Evolutionary conservation across 331 rosid species (phyloP).

Genomic region (Pyrus hybrid): DNA sequence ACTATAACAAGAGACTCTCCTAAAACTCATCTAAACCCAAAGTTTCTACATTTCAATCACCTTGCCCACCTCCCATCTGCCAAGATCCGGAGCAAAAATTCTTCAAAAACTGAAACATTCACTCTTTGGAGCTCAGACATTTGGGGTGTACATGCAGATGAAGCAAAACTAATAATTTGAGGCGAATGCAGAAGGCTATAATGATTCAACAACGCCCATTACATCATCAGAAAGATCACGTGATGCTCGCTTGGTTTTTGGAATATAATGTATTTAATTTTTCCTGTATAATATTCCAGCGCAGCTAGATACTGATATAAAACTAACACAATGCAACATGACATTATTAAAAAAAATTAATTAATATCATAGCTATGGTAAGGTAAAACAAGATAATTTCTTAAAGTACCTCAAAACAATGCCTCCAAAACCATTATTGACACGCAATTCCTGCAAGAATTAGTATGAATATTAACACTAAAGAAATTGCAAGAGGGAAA

Average conservation of each 20-base stretch:
- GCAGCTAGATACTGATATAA: neutral
- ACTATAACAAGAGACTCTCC: neutral
- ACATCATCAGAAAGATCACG: neutral
- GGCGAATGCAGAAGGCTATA: neutral
- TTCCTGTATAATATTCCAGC: neutral
- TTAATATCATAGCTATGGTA: neutral
- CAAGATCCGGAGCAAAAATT: neutral
- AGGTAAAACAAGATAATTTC: neutral
- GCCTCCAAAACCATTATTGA: slow-evolving; percentile 87
- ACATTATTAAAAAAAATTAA: neutral
- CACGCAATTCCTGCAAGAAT: slow-evolving; percentile 77
- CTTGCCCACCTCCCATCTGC: neutral
- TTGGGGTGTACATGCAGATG: neutral
- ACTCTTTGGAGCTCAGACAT: neutral
- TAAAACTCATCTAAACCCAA: neutral
- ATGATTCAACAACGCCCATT: neutral
- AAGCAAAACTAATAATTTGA: neutral
- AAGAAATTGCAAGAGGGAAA: neutral
- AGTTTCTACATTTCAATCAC: neutral
- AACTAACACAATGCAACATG: neutral
- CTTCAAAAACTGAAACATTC: neutral
- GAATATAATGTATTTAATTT: neutral
- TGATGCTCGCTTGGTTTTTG: neutral
- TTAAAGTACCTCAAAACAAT: slow-evolving; percentile 63
- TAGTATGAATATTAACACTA: slow-evolving; percentile 18